Evolutionary conservation across 495 filamentous ascomycete species (phyloP).

Genomic region (Choiromyces venosus): DNA sequence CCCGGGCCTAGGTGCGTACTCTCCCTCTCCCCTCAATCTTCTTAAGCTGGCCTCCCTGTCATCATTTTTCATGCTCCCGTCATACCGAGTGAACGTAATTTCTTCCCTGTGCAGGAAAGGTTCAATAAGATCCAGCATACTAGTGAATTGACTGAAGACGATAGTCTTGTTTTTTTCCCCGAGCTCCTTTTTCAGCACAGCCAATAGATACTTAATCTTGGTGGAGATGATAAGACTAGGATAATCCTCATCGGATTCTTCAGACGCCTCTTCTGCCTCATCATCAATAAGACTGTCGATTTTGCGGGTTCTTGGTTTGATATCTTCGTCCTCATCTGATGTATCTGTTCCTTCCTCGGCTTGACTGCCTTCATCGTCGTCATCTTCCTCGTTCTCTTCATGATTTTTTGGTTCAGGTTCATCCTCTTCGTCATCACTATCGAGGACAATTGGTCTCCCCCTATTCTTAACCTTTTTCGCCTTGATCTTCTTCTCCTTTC

Average conservation of each 20-base stretch:
- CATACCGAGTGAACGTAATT: constrained; percentile 79
- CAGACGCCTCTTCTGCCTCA: constrained; percentile 30
- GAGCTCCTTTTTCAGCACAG: constrained; percentile 72
- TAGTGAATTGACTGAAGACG: constrained; percentile 88
- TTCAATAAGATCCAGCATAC: constrained; percentile 90
- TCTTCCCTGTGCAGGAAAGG: constrained; percentile 72
- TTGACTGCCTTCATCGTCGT: constrained; percentile 29
- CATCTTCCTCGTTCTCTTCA: constrained; percentile 23
- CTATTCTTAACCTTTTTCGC: constrained; percentile 39
- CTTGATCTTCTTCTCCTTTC: constrained; percentile 35
- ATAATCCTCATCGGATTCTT: constrained; percentile 31
- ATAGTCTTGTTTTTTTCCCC: constrained; percentile 79
- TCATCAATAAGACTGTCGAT: constrained; percentile 34
- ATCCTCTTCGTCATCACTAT: constrained; percentile 53
- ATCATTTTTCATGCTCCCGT: constrained; percentile 93
- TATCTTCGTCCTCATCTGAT: constrained; percentile 43
- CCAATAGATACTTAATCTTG: constrained; percentile 80
- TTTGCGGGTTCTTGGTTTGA: constrained; percentile 32
- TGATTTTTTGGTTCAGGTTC: constrained; percentile 34
- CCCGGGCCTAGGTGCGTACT: constrained; percentile 57
- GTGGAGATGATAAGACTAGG: constrained; percentile 62
- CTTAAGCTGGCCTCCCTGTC: constrained; percentile 75
- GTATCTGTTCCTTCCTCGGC: constrained; percentile 43
- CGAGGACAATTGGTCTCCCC: constrained; percentile 41
- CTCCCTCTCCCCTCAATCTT: constrained; percentile 45